Percentiles rank a stretch among this genome's conserved stretches.
These are phyloP conservation scores for Schwanniomyces pseudopolymorphus DNA, from an alignment of 805 yeast species.

Conservation along the genomic window DNA sequence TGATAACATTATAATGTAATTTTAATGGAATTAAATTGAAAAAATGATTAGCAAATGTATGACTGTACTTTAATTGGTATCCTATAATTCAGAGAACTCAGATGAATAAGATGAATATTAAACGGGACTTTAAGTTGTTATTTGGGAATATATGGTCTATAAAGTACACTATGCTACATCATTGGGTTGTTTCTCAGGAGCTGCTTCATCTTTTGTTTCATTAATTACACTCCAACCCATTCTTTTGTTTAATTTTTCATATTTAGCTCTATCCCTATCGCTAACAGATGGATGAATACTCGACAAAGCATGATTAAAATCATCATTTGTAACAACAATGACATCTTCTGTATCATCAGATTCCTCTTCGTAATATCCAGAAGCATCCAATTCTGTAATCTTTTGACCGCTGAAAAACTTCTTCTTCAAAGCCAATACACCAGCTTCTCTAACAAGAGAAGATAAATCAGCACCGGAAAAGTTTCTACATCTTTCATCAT, in stretches of 20 bases:
- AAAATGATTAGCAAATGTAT: too few relatives aligned
- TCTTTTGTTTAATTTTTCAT: constrained; percentile 68
- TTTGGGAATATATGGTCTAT: not conserved
- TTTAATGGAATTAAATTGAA: too few relatives aligned
- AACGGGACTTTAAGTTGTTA: too few relatives aligned
- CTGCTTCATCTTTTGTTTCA: constrained; percentile 19
- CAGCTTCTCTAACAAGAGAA: constrained; percentile 91
- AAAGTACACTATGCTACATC: not conserved
- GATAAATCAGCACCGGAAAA: constrained; percentile 97
- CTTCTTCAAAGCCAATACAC: constrained; percentile 79
- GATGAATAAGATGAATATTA: too few relatives aligned
- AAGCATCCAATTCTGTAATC: constrained; percentile 37
- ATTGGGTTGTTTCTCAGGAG: not conserved
- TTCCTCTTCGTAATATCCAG: constrained; percentile 33
- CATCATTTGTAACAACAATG: constrained; percentile 59
- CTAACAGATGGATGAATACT: constrained; percentile 88
- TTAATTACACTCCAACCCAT: constrained; percentile 65
- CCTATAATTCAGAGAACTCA: too few relatives aligned
- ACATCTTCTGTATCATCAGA: constrained; percentile 19
- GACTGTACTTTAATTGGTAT: too few relatives aligned
- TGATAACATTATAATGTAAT: too few relatives aligned
- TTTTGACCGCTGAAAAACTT: constrained; percentile 54
- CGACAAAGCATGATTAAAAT: constrained; percentile 69
- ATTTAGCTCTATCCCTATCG: constrained; percentile 76
- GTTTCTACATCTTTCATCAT: constrained; percentile 78